Evolutionary conservation across 306 rosid genomes (phyloP).

Genomic region (Lathyrus oleraceus): DNA sequence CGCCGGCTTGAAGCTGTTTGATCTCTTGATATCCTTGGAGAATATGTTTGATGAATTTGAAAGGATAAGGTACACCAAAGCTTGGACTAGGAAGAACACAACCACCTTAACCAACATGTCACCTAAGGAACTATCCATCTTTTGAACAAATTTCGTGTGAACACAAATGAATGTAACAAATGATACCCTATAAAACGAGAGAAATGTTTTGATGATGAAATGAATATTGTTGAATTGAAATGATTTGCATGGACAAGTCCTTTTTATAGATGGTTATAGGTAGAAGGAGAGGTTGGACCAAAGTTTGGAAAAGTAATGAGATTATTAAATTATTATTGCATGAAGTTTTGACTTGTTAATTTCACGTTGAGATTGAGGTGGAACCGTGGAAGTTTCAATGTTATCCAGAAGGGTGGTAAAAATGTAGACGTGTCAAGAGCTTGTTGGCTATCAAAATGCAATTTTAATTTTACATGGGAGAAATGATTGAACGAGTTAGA

Average conservation of each 20-base stretch:
- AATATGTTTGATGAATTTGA: slow-evolving; percentile 75
- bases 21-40: slow-evolving; percentile 52
- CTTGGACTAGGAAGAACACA: slow-evolving; percentile 64
- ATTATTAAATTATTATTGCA: neutral
- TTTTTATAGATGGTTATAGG: slow-evolving; percentile 30
- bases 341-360: slow-evolving; percentile 24
- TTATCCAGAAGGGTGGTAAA: slow-evolving; percentile 24
- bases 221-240: neutral
- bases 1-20: slow-evolving; percentile 66
- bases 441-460: neutral
- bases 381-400: slow-evolving; percentile 28
- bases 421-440: slow-evolving; percentile 15
- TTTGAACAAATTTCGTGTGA: neutral
- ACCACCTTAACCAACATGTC: slow-evolving; percentile 62
- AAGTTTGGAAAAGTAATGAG: slow-evolving; percentile 1
- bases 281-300: slow-evolving; percentile 32
- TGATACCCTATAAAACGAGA: neutral
- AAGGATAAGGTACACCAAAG: slow-evolving; percentile 77
- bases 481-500: neutral
- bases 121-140: slow-evolving; percentile 49
- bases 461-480: neutral
- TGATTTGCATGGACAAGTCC: neutral
- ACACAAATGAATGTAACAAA: neutral
- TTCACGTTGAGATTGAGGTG: slow-evolving; percentile 5
- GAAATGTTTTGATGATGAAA: slow-evolving; percentile 10